Base-by-base conservation (phyloP, 2,329 filamentous ascomycete genomes). In the Trichoderma brevicompactum region DNA sequence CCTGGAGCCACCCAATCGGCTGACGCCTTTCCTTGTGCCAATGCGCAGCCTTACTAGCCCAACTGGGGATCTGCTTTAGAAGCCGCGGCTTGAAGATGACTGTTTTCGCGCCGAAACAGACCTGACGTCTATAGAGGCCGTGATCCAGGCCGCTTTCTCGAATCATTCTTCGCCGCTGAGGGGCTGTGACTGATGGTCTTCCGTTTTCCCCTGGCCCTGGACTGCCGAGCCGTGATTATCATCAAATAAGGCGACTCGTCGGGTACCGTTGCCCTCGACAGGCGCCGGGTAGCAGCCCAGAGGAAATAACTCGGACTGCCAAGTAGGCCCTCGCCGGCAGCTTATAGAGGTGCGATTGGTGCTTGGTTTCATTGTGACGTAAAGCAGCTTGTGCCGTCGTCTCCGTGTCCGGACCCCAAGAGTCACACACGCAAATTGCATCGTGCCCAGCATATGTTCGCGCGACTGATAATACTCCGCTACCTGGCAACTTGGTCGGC, bases 1-100 rank as follows among this genome's bases (percentile, higher is more conserved):
- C 59, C 66, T 65, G 48, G n/a, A 5, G n/a, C 17, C 40, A 46
- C 32, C 68, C 68, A 69, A 69, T 68, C 65, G 65, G 68, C 65
- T 67, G 60, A 41, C 19, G 58, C 40, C 7, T 56, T 48, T 41
- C 9, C 49, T 32, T 62, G 56, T 61, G n/a, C 63, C 44, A 55
- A 56, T 49, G 60, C 38, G 62, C 63, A 65, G 54, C 65, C 60
- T 52, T 58, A 58, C 65, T 66, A 65, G 60, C 52, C 64, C 56
- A 38, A 59, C 44, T 48, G 46, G 48, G 64, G 38, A 67, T 52
- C 40, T 65, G 23, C 15, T 55, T 46, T 15, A 12, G 34, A 40
- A 12, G 36, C 40, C 34, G 7, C 38, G 65, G 23, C 23, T 50
- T 46, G 28, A 17, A 61, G 40, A 56, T 46, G 46, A 23, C 28